Percentiles rank a stretch among this genome's conserved stretches.
Evolutionary conservation across 2,329 filamentous ascomycete genomes (phyloP).

Genomic region (Neofusicoccum cordaticola): DNA sequence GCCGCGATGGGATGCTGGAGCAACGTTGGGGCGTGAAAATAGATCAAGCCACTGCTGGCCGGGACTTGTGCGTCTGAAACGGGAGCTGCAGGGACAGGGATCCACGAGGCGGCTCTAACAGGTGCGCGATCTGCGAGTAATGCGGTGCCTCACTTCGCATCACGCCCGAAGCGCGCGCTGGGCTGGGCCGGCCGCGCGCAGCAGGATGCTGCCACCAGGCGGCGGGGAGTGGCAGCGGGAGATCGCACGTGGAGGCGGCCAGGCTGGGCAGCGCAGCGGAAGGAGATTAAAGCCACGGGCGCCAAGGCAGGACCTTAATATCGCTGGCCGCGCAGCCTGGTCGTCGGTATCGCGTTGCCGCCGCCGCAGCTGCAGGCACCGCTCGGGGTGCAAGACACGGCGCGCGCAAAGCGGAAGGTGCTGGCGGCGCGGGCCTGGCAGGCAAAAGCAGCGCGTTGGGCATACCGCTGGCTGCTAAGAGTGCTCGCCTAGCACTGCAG

Average conservation of each 20-base stretch:
- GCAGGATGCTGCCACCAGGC: neutral
- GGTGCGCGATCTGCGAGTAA: constrained; percentile 11
- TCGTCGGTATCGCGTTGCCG: constrained; percentile 1
- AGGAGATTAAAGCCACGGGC: neutral
- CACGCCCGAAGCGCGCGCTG: constrained; percentile 1
- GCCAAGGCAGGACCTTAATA: neutral
- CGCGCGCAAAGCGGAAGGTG: neutral
- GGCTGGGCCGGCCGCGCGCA: neutral
- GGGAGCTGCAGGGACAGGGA: constrained; percentile 11
- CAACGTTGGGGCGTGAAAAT: neutral
- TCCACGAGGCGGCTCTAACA: constrained; percentile 6
- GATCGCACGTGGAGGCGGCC: constrained; percentile 9
- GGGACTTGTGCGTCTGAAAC: constrained; percentile 11
- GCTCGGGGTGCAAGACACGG: neutral
- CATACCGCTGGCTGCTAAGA: neutral
- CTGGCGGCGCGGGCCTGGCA: neutral
- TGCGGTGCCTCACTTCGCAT: neutral
- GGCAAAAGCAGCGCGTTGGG: no score
- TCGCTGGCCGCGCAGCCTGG: neutral
- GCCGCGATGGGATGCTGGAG: neutral
- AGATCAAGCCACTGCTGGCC: constrained; percentile 1
- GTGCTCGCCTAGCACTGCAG: constrained; percentile 5
- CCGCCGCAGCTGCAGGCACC: neutral
- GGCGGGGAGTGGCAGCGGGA: constrained; percentile 6
- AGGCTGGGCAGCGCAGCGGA: neutral